Conservation (phyloP, 2,329 filamentous ascomycete species). For the Lasiodiplodia sp. region DNA sequence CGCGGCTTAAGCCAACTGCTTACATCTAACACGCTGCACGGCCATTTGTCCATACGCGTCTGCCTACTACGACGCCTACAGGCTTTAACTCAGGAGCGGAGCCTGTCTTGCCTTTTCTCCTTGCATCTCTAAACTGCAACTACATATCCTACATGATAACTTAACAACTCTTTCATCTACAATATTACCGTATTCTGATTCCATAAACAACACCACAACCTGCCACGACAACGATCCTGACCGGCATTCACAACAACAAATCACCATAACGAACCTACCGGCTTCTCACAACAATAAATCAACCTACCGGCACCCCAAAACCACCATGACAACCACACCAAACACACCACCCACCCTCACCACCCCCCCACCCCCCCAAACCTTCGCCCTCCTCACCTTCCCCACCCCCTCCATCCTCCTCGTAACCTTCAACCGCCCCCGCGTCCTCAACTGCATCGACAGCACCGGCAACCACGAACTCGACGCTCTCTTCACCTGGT, state of each 20-base stretch:
- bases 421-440: constrained; percentile 32
- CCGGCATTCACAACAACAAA: not conserved
- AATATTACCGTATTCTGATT: not conserved
- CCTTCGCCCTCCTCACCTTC: constrained; percentile 37
- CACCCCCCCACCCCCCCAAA: constrained; percentile 41
- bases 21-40: not conserved
- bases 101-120: not conserved
- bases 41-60: not conserved
- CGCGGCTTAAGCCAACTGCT: constrained; percentile 4
- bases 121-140: not conserved
- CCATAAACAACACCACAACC: not conserved
- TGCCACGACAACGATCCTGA: too few species aligned
- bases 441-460: constrained; percentile 33
- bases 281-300: not conserved
- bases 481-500: constrained; percentile 28
- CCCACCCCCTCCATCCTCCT: constrained; percentile 27
- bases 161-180: not conserved
- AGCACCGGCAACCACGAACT: constrained; percentile 30
- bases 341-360: constrained; percentile 32
- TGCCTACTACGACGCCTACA: not conserved
- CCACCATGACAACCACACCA: not conserved
- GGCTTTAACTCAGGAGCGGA: not conserved
- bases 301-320: too few species aligned
- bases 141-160: not conserved
- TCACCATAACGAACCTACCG: not conserved